Evolutionary conservation across 441 rosid genomes (phyloP).

Genomic region (Adansonia madagascariensis): DNA sequence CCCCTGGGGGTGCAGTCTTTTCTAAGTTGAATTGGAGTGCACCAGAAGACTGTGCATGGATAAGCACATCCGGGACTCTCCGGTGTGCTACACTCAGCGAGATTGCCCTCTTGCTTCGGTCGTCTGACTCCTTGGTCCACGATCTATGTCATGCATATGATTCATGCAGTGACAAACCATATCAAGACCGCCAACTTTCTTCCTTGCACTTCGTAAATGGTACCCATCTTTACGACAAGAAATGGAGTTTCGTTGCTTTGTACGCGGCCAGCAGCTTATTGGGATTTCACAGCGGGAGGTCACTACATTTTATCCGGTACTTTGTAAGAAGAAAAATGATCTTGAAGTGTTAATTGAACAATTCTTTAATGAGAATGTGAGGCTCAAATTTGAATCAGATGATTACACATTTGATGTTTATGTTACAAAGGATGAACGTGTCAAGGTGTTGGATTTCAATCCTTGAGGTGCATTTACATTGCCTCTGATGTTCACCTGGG

Average conservation of each 20-base stretch:
- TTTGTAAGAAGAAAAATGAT: constrained; percentile 44
- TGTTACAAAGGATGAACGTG: constrained; percentile 49
- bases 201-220: constrained; percentile 84
- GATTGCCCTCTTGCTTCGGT: constrained; percentile 66
- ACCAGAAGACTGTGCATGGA: constrained; percentile 85
- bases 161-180: constrained; percentile 53
- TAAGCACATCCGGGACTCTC: constrained; percentile 69
- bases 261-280: constrained; percentile 49
- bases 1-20: constrained; percentile 64
- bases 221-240: constrained; percentile 60
- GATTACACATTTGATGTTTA: constrained; percentile 71
- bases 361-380: constrained; percentile 50
- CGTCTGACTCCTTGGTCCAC: constrained; percentile 74
- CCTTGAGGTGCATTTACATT: constrained; percentile 77
- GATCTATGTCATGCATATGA: constrained; percentile 80
- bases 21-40: constrained; percentile 90
- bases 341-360: constrained; percentile 45
- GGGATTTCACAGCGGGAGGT: constrained; percentile 82
- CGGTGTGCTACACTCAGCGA: constrained; percentile 70
- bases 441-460: constrained; percentile 76
- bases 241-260: constrained; percentile 85
- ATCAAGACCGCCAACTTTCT: constrained; percentile 62
- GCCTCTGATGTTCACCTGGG: constrained; percentile 73
- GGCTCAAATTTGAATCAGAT: constrained; percentile 57
- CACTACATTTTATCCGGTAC: constrained; percentile 66